Percentiles rank a stretch among this genome's conserved stretches.
Evolutionary conservation across 2,329 filamentous ascomycete genomes (phyloP).

Genomic region (Diaporthe sp.): DNA sequence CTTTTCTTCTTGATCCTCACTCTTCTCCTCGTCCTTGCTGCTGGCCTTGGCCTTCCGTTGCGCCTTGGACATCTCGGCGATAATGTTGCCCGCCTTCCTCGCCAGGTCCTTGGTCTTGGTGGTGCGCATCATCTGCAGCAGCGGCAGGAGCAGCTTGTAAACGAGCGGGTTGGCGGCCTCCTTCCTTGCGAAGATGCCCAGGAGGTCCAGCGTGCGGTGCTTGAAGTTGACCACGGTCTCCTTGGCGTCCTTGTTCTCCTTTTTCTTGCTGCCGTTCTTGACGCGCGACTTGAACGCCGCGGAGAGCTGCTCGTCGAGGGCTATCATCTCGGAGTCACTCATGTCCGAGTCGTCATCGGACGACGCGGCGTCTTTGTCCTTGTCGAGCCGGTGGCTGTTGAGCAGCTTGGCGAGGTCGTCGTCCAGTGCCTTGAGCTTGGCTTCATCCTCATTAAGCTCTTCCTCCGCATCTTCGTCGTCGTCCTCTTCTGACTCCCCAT

Average conservation of each 20-base stretch:
- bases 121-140: constrained; percentile 80
- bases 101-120: constrained; percentile 81
- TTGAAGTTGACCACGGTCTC: constrained; percentile 95
- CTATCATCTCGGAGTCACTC: constrained; percentile 96
- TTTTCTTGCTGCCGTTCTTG: constrained; percentile 79
- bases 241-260: constrained; percentile 87
- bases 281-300: constrained; percentile 86
- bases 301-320: constrained; percentile 82
- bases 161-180: constrained; percentile 76
- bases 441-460: constrained; percentile 57
- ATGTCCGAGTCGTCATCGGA: constrained; percentile 81
- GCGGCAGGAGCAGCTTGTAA: constrained; percentile 77
- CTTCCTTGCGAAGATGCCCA: constrained; percentile 86
- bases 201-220: constrained; percentile 87
- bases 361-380: constrained; percentile 65
- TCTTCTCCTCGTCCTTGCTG: constrained; percentile 53
- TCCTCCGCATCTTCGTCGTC: constrained; percentile 53
- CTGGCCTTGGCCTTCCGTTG: constrained; percentile 66
- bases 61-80: constrained; percentile 77
- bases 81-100: constrained; percentile 76
- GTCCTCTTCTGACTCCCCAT: constrained; percentile 48
- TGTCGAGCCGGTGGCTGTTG: constrained; percentile 74
- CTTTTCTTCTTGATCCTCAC: not conserved
- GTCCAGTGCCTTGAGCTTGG: constrained; percentile 52
- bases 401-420: constrained; percentile 63